These are phyloP conservation scores for Lichina pygmaea DNA, from an alignment of 495 filamentous ascomycete genomes.

Conservation along the genomic window DNA sequence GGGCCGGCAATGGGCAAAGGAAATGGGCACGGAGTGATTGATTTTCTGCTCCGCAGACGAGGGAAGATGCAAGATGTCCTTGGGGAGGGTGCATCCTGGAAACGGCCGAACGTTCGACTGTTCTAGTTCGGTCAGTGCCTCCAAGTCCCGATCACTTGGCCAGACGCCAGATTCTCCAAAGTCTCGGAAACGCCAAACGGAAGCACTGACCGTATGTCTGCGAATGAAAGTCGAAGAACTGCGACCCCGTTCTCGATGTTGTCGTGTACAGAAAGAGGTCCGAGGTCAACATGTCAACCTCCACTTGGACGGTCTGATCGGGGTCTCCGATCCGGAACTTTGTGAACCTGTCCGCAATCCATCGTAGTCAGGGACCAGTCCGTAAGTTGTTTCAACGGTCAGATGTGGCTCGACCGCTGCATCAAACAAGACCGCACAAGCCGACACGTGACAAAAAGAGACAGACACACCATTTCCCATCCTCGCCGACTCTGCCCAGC, in stretches of 20 bases:
- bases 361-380: not conserved
- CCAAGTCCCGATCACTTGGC: no score
- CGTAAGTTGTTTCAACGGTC: not conserved
- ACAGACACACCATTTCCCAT: not conserved
- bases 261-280: constrained; percentile 12
- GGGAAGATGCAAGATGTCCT: constrained; percentile 9
- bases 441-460: no score
- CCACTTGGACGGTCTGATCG: constrained; percentile 11
- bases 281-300: constrained; percentile 12
- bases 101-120: constrained; percentile 7
- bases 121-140: not conserved
- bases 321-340: constrained; percentile 8
- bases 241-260: constrained; percentile 9
- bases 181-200: no score
- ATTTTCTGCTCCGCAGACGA: not conserved
- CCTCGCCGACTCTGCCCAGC: not conserved
- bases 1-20: constrained; percentile 12
- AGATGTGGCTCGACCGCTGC: no score
- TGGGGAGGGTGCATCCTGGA: constrained; percentile 8
- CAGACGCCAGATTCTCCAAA: no score
- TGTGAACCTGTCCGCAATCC: constrained; percentile 6
- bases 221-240: constrained; percentile 10
- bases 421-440: no score
- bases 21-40: constrained; percentile 6
- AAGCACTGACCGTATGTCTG: constrained; percentile 4